Evolutionary conservation across 306 rosid species (phyloP).

Genomic region (Sicyos edulis): DNA sequence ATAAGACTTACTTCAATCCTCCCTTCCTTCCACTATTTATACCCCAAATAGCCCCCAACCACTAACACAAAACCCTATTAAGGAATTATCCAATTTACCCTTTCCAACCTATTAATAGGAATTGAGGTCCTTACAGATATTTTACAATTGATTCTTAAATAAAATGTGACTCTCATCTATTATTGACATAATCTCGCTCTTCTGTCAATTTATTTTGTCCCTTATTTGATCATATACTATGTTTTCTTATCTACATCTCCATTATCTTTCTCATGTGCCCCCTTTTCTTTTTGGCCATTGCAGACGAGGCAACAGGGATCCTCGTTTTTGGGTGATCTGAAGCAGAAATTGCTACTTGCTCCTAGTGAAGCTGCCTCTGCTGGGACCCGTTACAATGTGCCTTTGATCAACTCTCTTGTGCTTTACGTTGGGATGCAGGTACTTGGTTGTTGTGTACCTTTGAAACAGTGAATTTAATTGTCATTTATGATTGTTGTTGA

Average conservation of each 20-base stretch:
- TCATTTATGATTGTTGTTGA: too few species aligned
- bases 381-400: constrained; percentile 88
- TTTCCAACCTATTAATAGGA: too few species aligned
- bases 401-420: constrained; percentile 88
- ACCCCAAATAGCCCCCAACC: too few species aligned
- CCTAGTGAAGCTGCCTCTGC: constrained; percentile 71
- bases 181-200: not conserved
- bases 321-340: constrained; percentile 69
- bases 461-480: not conserved
- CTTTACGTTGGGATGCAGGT: constrained; percentile 99
- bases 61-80: too few species aligned
- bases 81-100: too few species aligned
- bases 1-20: too few species aligned
- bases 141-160: not conserved
- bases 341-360: constrained; percentile 75
- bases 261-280: not conserved
- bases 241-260: not conserved
- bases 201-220: not conserved
- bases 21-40: too few species aligned
- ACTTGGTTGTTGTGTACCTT: constrained; percentile 13
- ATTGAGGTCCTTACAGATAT: too few species aligned
- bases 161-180: not conserved
- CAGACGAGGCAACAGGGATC: constrained; percentile 71
- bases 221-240: too few species aligned
- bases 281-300: constrained; percentile 19